phyloP scores from a whole-genome alignment of 768 basidiomycete genomes.

The Termitomyces sp. region DNA sequence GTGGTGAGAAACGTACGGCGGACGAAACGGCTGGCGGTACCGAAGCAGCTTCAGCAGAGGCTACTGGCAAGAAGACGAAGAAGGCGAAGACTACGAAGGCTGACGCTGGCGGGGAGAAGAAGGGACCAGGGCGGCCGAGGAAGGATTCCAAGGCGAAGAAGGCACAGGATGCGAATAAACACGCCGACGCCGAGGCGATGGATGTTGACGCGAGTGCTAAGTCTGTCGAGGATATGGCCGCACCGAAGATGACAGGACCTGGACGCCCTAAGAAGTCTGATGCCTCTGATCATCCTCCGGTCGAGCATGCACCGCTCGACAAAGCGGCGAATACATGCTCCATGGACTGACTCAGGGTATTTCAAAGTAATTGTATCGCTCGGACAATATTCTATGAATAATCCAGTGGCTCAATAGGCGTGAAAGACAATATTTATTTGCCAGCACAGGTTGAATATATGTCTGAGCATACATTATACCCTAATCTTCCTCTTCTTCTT shows the following conservation, averaged over 20 bases:
- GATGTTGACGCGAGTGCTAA: background rate
- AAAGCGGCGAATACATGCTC: constrained; percentile 16
- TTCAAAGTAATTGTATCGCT: background rate
- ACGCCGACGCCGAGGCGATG: constrained; percentile 1
- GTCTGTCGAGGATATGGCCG: background rate
- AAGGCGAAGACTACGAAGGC: constrained; percentile 16
- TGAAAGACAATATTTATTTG: too few relatives aligned
- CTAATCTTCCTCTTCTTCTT: too few relatives aligned
- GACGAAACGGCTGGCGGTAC: constrained; percentile 4
- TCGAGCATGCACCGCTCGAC: background rate
- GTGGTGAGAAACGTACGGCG: constrained; percentile 12
- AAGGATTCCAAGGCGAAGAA: constrained; percentile 13
- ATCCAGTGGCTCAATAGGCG: background rate
- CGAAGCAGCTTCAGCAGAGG: constrained; percentile 15
- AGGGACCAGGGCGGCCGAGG: constrained; percentile 13
- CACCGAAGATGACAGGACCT: constrained; percentile 9
- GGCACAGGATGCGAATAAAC: background rate
- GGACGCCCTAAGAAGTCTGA: constrained; percentile 12
- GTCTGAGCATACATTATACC: too few relatives aligned
- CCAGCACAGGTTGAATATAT: too few relatives aligned
- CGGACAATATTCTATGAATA: background rate
- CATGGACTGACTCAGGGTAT: constrained; percentile 1
- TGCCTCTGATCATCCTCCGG: constrained; percentile 3
- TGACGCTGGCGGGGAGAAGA: constrained; percentile 12
- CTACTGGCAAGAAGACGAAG: constrained; percentile 19